Evolutionary conservation across 192 early-diverging fungal species (phyloP).

Genomic region (Umbelopsis isabellina): DNA sequence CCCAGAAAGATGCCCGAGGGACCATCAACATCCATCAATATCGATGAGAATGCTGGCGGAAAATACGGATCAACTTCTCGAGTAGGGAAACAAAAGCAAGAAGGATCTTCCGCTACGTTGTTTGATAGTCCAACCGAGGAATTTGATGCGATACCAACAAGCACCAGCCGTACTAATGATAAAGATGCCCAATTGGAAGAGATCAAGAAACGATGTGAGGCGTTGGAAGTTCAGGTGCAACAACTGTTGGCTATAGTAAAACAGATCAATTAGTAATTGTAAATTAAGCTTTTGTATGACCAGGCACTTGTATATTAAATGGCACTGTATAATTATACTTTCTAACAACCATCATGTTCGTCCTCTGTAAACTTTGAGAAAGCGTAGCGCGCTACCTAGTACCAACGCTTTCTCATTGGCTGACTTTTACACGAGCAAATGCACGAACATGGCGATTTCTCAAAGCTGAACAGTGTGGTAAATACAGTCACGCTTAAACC

Average conservation of each 20-base stretch:
- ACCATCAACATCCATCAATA: neutral
- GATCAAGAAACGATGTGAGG: neutral
- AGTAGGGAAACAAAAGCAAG: neutral
- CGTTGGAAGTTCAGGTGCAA: neutral
- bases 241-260: neutral
- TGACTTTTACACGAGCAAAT: too few relatives aligned
- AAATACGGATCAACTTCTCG: neutral
- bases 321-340: too few relatives aligned
- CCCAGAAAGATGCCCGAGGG: neutral
- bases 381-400: too few relatives aligned
- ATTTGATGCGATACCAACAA: neutral
- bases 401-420: too few relatives aligned
- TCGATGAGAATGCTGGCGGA: neutral
- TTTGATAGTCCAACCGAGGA: neutral
- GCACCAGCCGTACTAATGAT: neutral
- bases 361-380: too few relatives aligned
- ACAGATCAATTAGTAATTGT: too few relatives aligned
- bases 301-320: too few relatives aligned
- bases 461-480: too few relatives aligned
- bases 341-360: too few relatives aligned
- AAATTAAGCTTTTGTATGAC: too few relatives aligned
- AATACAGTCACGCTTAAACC: too few relatives aligned
- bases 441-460: too few relatives aligned
- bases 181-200: neutral
- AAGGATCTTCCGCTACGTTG: slow-evolving; percentile 1